A percentile compares a stretch with the other conserved stretches of the same genome.
phyloP scores from a whole-genome alignment of 345 rosid genomes.

The Microthlaspi erraticum region DNA sequence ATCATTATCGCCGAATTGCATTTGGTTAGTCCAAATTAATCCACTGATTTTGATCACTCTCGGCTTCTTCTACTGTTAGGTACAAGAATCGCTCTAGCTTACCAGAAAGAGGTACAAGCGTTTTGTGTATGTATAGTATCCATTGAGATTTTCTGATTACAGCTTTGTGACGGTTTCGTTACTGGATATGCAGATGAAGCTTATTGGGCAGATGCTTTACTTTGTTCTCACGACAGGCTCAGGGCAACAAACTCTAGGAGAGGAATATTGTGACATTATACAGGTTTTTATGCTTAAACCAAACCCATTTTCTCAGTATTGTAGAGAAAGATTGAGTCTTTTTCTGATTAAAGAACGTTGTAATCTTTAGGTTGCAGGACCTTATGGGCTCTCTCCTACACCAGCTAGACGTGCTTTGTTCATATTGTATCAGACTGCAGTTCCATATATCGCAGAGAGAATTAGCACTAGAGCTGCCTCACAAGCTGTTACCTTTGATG shows the following conservation, averaged over 20 bases:
- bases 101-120: conserved; percentile 79
- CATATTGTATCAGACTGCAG: conserved; percentile 76
- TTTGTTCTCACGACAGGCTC: conserved; percentile 90
- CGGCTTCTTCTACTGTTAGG: conserved; percentile 46
- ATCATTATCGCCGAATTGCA: background rate
- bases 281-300: conserved; percentile 57
- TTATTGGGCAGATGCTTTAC: conserved; percentile 90
- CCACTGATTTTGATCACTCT: background rate
- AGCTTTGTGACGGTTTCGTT: conserved; percentile 1
- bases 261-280: conserved; percentile 92
- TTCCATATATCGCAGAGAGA: conserved; percentile 88
- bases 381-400: conserved; percentile 84
- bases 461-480: conserved; percentile 82
- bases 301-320: background rate
- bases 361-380: conserved; percentile 70
- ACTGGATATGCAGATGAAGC: conserved; percentile 65
- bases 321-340: background rate
- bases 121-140: background rate
- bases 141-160: background rate
- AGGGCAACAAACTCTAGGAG: conserved; percentile 95
- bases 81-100: conserved; percentile 84
- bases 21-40: background rate
- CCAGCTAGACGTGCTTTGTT: conserved; percentile 93
- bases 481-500: conserved; percentile 68
- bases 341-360: conserved; percentile 27